Evolutionary conservation across 2,329 filamentous ascomycete genomes (phyloP), one percentile per base, ranked within the genome.

Genomic region (Colletotrichum plurivorum): DNA sequence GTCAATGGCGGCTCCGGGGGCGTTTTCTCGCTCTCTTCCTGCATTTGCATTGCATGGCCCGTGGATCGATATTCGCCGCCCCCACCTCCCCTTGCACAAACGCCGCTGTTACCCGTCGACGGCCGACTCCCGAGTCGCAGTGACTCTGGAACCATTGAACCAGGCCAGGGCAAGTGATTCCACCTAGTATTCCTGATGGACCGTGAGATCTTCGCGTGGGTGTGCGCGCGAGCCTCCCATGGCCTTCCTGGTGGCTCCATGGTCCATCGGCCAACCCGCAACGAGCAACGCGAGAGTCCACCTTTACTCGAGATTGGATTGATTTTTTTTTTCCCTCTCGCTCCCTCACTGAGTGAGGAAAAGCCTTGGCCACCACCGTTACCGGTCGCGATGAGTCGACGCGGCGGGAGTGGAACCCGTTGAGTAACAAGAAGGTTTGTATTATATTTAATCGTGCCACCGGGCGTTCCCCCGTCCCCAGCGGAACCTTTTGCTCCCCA

Each of bases 321-420:
- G 65, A 58, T 68, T 68, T 68, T 68, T 59, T 36, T 25, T 15
- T 15, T 43, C 41, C 41, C 41, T 43, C 41, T 15, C 41, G 5
- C 39, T 15, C 41, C 53, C 46, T 52, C 53, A 60, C 10, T 36
- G 31, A 36, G 31, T 36, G 31, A 36, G 31, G 31, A 36, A 10
- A 36, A 36, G 31, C 31, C 31, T 36, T 36, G 31, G 31, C 31
- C 31, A 41, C 53, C 65, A 64, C 65, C 60, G 60, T 64, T 58
- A 57, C 65, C 54, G 46, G 60, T 65, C 46, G 65, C 61, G 65
- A 68, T 68, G 61, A 68, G 61, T 68, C 65, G 61, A 65, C 65
- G 61, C 61, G 27, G 41, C 10, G 31, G 31, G 8, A 59, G 65
- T 68, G 65, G 65, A 65, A 68, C 66, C 61, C 7, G 65, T 65